Base-by-base conservation (phyloP, 345 rosid genomes). In the Gossypium turneri region DNA sequence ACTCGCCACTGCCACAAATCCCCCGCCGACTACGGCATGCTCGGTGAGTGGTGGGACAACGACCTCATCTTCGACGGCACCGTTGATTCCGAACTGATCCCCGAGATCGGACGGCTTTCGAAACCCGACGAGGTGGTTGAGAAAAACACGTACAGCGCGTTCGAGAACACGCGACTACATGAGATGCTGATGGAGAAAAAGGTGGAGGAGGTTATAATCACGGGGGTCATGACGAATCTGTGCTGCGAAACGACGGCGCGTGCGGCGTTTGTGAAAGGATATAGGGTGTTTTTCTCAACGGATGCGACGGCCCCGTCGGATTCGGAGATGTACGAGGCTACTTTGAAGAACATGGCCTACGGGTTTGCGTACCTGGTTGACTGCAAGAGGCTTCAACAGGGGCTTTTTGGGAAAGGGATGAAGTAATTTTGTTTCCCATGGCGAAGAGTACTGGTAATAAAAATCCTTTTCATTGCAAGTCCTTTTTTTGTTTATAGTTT, bases 171-270 rank as follows among this genome's bases (percentile, higher is more conserved):
- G 79, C 72, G 85, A 1, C 85, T 92, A 45, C 81, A 90, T 64
- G 88, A 85, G 67, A 80, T 79, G 74, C 73, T 90, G 88, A 73
- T 12, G 20, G 85, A 74, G 81, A 82, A 83, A 76, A 96, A 92
- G 0, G 93, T 88, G 43, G 74, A 84, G 86, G 96, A 92, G 79
- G 90, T 92, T 72, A 90, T 92, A 17, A 86, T 92, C 81, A 75
- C 79, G 2, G 96, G 96, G 0, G 96, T 90, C 22, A 84, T 89
- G 96, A 92, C 95, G 24, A 92, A 89, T 73, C 52, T 90, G 45
- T 92, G 97, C 79, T 90, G 95, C 61, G 97, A 92, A 81, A 90
- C 97, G 85, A 88, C 96, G 79, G 96, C 97, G 70, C 89, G 96
- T 10, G 92, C 87, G 0, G 96, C 94, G 65, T 92, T 90, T 45